These are phyloP conservation scores for Trichoderma sp. DNA, from an alignment of 2,329 filamentous ascomycete genomes.

Conservation along the genomic window DNA sequence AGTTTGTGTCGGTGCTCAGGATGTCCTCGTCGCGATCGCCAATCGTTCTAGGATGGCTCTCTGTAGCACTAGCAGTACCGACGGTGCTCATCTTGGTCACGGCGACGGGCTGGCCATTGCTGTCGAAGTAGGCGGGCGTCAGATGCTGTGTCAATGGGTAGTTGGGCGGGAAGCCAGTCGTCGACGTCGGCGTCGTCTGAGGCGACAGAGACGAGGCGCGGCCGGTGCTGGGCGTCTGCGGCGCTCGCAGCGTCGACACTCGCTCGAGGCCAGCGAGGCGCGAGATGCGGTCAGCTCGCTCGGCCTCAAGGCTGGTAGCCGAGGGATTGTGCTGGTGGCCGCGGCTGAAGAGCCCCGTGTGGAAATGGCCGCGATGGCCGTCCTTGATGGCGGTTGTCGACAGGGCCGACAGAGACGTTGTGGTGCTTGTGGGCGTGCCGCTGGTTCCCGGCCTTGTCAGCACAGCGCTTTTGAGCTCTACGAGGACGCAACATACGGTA, in stretches of 20 bases:
- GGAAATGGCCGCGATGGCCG: constrained; percentile 79
- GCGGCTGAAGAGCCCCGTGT: constrained; percentile 50
- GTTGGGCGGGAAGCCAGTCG: constrained; percentile 42
- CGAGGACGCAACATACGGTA: constrained; percentile 62
- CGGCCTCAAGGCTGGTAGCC: constrained; percentile 77
- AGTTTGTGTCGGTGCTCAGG: constrained; percentile 64
- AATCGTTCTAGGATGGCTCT: constrained; percentile 57
- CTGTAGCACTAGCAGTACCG: constrained; percentile 84
- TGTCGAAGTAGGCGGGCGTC: constrained; percentile 76
- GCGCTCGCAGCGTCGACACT: constrained; percentile 68
- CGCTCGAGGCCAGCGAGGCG: constrained; percentile 89
- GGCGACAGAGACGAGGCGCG: constrained; percentile 41
- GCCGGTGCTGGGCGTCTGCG: constrained; percentile 29
- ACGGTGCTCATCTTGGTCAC: constrained; percentile 83
- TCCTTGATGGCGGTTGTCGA: constrained; percentile 97
- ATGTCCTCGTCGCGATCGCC: constrained; percentile 64
- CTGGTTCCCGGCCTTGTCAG: constrained; percentile 43
- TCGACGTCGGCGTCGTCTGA: constrained; percentile 52
- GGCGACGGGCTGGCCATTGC: constrained; percentile 63
- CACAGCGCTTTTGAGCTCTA: neutral
- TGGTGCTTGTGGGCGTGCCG: constrained; percentile 88
- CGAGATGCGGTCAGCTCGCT: constrained; percentile 92
- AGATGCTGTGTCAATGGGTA: constrained; percentile 40
- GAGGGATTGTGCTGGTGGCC: constrained; percentile 57
- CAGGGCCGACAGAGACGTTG: constrained; percentile 85